These are phyloP conservation scores for Monosporascus sp. DNA, from an alignment of 2,329 filamentous ascomycete species.

Conservation along the genomic window DNA sequence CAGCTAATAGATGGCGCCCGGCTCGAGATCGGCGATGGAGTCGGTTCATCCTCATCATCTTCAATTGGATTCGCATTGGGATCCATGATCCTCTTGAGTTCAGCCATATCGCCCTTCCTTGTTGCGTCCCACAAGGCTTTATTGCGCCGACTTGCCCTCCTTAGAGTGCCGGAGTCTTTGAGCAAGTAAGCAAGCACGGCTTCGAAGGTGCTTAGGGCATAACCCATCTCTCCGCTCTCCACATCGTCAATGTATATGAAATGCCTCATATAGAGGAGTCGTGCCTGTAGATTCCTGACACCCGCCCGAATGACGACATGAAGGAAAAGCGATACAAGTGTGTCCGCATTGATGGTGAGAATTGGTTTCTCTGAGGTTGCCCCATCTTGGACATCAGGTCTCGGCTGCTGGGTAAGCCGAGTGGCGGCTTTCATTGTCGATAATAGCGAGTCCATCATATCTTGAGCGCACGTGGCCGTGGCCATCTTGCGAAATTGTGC, in stretches of 20 bases:
- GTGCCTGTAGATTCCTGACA: constrained; percentile 79
- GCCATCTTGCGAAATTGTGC: constrained; percentile 86
- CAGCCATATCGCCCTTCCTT: constrained; percentile 69
- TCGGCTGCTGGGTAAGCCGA: constrained; percentile 51
- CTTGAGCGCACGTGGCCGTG: constrained; percentile 72
- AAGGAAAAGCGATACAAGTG: constrained; percentile 83
- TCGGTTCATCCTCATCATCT: constrained; percentile 36
- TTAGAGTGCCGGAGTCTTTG: constrained; percentile 73
- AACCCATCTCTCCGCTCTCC: constrained; percentile 92
- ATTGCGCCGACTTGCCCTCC: constrained; percentile 82
- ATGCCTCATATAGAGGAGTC: constrained; percentile 90
- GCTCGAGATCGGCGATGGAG: constrained; percentile 34
- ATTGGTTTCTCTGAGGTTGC: constrained; percentile 47
- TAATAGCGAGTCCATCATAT: constrained; percentile 80
- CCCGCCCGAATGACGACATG: constrained; percentile 91
- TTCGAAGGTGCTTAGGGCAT: constrained; percentile 92
- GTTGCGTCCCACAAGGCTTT: constrained; percentile 83
- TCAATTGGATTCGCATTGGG: constrained; percentile 51
- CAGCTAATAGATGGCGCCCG: constrained; percentile 43
- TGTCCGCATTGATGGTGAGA: constrained; percentile 74
- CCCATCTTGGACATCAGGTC: constrained; percentile 26
- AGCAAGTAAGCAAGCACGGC: constrained; percentile 86
- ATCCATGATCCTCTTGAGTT: constrained; percentile 75
- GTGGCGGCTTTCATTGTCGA: constrained; percentile 82
- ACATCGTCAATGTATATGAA: constrained; percentile 98